Conservation (phyloP, 345 rosid genomes). For the Cardamine resedifolia region DNA sequence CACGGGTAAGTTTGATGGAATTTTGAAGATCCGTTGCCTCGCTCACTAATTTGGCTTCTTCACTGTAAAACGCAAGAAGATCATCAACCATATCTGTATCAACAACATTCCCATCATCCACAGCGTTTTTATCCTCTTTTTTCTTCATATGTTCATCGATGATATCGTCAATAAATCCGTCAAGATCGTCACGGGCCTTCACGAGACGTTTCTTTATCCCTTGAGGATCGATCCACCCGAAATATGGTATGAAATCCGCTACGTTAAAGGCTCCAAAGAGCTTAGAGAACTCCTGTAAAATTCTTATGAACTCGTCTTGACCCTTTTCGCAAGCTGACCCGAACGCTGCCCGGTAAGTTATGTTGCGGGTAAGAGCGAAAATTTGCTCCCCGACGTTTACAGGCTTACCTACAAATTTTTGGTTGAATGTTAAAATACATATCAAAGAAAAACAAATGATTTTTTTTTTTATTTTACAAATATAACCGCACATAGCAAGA, state of each 20-base stretch:
- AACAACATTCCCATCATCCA: conserved; percentile 37
- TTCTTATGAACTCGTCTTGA: conserved; percentile 72
- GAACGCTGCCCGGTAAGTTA: conserved; percentile 83
- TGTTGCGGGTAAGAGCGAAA: conserved; percentile 69
- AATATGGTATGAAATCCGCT: conserved; percentile 80
- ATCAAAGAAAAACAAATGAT: background rate
- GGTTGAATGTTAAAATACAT: background rate
- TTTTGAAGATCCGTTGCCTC: conserved; percentile 68
- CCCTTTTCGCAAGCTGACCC: conserved; percentile 62
- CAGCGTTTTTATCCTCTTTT: conserved; percentile 18
- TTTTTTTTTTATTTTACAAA: background rate
- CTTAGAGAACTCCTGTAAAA: conserved; percentile 95
- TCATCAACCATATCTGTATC: conserved; percentile 91
- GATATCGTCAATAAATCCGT: conserved; percentile 71
- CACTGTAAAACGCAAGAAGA: conserved; percentile 72
- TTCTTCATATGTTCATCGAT: conserved; percentile 78
- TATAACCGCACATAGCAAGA: background rate
- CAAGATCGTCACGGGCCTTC: conserved; percentile 68
- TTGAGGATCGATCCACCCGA: conserved; percentile 76
- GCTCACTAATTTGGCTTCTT: conserved; percentile 53
- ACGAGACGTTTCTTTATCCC: conserved; percentile 59
- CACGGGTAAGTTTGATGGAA: conserved; percentile 65
- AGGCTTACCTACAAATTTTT: conserved; percentile 29
- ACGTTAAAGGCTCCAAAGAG: conserved; percentile 94
- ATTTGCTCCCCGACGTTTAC: conserved; percentile 77